A percentile compares a stretch with the other conserved stretches of the same genome.
These are phyloP conservation scores for Taiwanofungus camphoratus DNA, from an alignment of 1,284 basidiomycete genomes.

Conservation along the genomic window DNA sequence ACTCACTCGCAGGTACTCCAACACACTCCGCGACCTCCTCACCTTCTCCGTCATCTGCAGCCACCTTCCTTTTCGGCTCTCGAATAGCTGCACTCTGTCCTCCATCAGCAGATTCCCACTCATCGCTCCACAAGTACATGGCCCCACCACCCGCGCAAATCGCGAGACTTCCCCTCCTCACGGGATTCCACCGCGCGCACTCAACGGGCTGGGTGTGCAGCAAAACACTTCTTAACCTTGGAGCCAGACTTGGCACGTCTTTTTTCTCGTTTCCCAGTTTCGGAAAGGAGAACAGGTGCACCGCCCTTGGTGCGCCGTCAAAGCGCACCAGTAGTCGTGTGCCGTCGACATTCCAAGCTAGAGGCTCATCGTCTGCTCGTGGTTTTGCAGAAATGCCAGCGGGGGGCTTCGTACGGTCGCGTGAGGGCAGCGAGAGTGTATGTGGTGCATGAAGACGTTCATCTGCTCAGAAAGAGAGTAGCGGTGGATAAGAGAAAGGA, in stretches of 20 bases:
- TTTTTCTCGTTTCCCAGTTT: conserved; percentile 5
- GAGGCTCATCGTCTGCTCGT: conserved; percentile 61
- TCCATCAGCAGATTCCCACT: conserved; percentile 54
- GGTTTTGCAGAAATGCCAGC: conserved; percentile 42
- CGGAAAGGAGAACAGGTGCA: conserved; percentile 31
- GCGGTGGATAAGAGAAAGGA: not conserved
- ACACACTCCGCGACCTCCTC: conserved; percentile 77
- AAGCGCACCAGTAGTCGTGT: conserved; percentile 66
- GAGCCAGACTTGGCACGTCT: conserved; percentile 23
- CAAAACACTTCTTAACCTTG: conserved; percentile 59
- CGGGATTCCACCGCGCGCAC: conserved; percentile 73
- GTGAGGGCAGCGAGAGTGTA: conserved; percentile 38
- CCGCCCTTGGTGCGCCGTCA: conserved; percentile 53
- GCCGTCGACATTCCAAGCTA: conserved; percentile 77
- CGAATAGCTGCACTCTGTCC: conserved; percentile 11
- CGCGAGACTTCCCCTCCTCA: conserved; percentile 59
- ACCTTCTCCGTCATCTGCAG: conserved; percentile 41
- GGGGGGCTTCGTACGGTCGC: conserved; percentile 47
- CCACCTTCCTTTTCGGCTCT: conserved; percentile 39
- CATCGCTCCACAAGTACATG: conserved; percentile 78
- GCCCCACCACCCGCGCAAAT: conserved; percentile 66
- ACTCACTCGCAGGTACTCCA: conserved; percentile 71
- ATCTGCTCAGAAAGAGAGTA: conserved; percentile 35
- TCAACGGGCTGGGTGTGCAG: conserved; percentile 55
- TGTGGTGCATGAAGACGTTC: conserved; percentile 58